Evolutionary conservation across 345 rosid genomes (phyloP), one percentile per base, ranked within the genome.

Genomic region (thale cress (Arabidopsis thaliana)): DNA sequence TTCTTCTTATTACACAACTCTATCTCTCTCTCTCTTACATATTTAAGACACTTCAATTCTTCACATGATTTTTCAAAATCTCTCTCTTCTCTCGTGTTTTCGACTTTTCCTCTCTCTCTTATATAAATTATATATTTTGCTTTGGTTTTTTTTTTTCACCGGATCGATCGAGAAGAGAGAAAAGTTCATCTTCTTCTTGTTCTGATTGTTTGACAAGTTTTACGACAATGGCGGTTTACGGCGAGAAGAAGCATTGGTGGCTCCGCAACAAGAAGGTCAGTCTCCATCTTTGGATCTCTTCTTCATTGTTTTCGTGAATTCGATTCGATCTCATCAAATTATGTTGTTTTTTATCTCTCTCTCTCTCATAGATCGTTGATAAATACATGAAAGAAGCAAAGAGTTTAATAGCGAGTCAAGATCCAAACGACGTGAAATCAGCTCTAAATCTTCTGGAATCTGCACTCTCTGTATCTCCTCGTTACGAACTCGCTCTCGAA

Each of bases 321-420:
- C 25, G 46, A 28, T 23, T 50, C 45, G 41, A 69, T 69, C 80
- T 76, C 44, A 74, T 66, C 7, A 36, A 59, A 49, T 5, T 11
- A 10, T 13, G 4, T 1, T 7, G n/a, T 3, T 36, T 60, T n/a
- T 42, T 25, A 2, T 1, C 32, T 28, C 20, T 46, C 0, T 46
- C 0, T 16, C 2, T 8, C 23, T 25, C 1, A 5, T 80, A 92
- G 99, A 72, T 92, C 76, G 96, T 87, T 14, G 93, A 88, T 49
- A 95, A 90, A 74, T 84, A 87, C 75, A 80, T 95, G 65, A 83
- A 83, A 79, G 97, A 92, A 28, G 97, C 99, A 2, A 87, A 84
- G 68, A 79, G 23, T 59, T 81, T 91, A 44, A 87, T 92, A 45
- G 87, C 97, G 9, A 87, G 78, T 12, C 89, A 82, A 75, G 96